Percentiles rank a stretch among this genome's conserved stretches.
Evolutionary conservation across 805 yeast genomes (phyloP).

Genomic region (Cyberlindnera japonica): DNA sequence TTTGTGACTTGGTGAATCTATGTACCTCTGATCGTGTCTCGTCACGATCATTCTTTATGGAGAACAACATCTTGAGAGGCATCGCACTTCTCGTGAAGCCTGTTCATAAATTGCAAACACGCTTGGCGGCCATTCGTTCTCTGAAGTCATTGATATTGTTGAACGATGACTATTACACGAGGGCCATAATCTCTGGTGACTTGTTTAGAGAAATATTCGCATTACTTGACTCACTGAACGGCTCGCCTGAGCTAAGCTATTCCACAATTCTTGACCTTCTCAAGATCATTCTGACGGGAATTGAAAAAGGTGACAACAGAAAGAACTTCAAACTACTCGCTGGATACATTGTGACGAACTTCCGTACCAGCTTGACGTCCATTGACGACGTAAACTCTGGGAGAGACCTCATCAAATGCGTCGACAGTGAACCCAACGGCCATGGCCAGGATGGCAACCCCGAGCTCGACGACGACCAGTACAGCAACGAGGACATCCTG

Average conservation of each 20-base stretch:
- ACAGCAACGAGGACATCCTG: conserved; percentile 16
- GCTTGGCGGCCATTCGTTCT: conserved; percentile 67
- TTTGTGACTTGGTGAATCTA: conserved; percentile 70
- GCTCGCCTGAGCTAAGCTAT: conserved; percentile 59
- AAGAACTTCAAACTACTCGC: conserved; percentile 26
- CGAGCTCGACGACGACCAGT: conserved; percentile 15
- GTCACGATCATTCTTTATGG: conserved; percentile 61
- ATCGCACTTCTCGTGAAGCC: conserved; percentile 46
- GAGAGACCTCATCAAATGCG: conserved; percentile 19
- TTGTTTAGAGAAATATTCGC: conserved; percentile 47
- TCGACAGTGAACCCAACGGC: conserved; percentile 31
- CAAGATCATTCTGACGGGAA: conserved; percentile 38
- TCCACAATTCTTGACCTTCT: conserved; percentile 74
- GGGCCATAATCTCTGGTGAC: conserved; percentile 53
- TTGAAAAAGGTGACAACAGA: conserved; percentile 20
- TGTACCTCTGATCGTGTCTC: conserved; percentile 51
- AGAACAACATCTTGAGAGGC: conserved; percentile 54
- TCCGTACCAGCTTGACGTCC: conserved; percentile 27
- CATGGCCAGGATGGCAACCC: conserved; percentile 9
- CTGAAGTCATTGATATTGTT: conserved; percentile 57
- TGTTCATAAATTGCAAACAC: conserved; percentile 42
- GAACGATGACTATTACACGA: conserved; percentile 59
- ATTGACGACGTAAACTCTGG: conserved; percentile 23
- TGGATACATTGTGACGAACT: conserved; percentile 20
- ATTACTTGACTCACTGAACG: conserved; percentile 44